Conservation (phyloP, 139 green algal genomes). For the Coelastrella sp. region DNA sequence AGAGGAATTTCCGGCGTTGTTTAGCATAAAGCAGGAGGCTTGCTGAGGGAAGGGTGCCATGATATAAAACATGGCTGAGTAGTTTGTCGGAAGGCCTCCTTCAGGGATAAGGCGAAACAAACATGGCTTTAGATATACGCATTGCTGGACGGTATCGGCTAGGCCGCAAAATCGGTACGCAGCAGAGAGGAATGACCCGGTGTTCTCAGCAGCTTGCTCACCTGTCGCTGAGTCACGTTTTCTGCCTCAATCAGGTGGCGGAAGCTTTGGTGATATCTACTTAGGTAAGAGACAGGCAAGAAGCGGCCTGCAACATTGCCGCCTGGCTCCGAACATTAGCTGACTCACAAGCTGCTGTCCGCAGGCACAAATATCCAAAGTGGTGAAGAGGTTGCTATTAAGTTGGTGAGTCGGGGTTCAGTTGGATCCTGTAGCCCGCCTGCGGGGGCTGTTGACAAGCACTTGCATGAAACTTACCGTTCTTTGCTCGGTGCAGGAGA, state of each 20-base stretch:
- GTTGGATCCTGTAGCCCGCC: background rate
- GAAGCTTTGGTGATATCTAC: constrained; percentile 93
- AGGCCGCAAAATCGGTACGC: constrained; percentile 61
- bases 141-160: constrained; percentile 83
- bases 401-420: constrained; percentile 87
- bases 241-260: constrained; percentile 47
- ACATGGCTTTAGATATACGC: constrained; percentile 75
- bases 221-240: background rate
- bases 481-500: constrained; percentile 78
- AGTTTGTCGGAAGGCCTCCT: background rate
- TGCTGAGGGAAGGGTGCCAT: background rate
- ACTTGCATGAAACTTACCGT: background rate
- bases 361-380: constrained; percentile 98
- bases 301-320: background rate
- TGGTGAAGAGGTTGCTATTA: constrained; percentile 99
- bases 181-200: background rate
- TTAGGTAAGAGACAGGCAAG: constrained; percentile 71
- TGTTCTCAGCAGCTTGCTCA: background rate
- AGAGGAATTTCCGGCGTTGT: background rate
- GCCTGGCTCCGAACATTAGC: background rate
- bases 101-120: background rate
- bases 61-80: constrained; percentile 3
- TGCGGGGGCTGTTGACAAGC: background rate
- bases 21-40: background rate
- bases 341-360: constrained; percentile 44